Base-by-base conservation (phyloP, 2,329 filamentous ascomycete genomes). In the Thelonectria rubi region DNA sequence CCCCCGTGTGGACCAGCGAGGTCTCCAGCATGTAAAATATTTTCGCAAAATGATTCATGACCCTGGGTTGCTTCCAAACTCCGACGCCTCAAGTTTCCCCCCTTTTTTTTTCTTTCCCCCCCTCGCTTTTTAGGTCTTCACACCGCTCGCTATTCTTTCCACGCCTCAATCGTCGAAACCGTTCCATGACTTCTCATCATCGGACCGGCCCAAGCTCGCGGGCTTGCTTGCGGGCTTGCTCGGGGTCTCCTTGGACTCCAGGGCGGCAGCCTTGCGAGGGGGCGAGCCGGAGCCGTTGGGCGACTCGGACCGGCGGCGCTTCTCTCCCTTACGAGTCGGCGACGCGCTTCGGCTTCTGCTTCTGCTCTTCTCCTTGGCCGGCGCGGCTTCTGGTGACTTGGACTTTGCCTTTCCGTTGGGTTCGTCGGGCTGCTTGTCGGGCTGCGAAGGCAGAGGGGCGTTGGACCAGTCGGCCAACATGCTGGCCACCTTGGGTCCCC, bases 401-500 rank as follows among this genome's bases (percentile, higher is more conserved):
- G 11, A 47, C 49, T 43, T 4, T 67, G 65, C 30, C 71, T 67
- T 20, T 65, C 54, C 17, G 64, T 56, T 34, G 34, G 34, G 15
- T 4, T 70, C 75, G 20, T 71, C 63, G 6, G 65, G 58, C 34
- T 73, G 64, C 34, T 70, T 75, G 18, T 71, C 63, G 6, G 65
- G 58, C 37, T 73, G 64, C 34, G 67, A 72, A 9, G 51, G 14
- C 7, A 62, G 30, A 24, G 57, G 49, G 8, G 58, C 54, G 4
- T 63, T 59, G 43, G 68, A 62, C 82, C 82, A 84, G 39, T 75
- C 75, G 17, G 74, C 72, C 5, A 84, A 73, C 79, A 83, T 81
- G 34, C 76, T 68, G 50, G 72, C 69, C 6, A 98, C 83, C 75
- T 93, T 86, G 0, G 92, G 91, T 0, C 86, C 92, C 94, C 94